A percentile compares a stretch with the other conserved stretches of the same genome.
These are phyloP conservation scores for Puccinia horiana DNA, from an alignment of 1,284 basidiomycete species.

Conservation along the genomic window DNA sequence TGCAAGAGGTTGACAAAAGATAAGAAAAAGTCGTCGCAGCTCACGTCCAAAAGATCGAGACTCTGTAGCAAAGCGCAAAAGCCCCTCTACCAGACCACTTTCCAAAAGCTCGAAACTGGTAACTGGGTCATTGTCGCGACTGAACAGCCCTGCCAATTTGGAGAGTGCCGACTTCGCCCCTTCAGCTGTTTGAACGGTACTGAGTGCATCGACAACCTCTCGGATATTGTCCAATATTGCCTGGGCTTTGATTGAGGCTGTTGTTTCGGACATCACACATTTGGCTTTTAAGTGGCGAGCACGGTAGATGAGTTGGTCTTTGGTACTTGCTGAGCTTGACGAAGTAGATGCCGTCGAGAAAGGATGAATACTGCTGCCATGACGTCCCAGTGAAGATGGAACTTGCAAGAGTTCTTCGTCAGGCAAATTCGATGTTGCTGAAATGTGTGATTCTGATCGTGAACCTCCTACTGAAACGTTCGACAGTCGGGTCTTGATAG, in stretches of 20 bases:
- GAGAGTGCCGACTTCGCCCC: constrained; percentile 69
- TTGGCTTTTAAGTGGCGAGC: constrained; percentile 44
- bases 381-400: constrained; percentile 11
- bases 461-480: constrained; percentile 9
- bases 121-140: constrained; percentile 69
- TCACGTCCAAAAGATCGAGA: constrained; percentile 65
- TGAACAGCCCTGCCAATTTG: constrained; percentile 76
- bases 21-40: constrained; percentile 23
- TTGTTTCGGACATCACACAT: constrained; percentile 26
- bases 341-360: constrained; percentile 14
- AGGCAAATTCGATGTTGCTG: constrained; percentile 7
- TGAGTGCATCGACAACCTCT: constrained; percentile 68
- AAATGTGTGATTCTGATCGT: constrained; percentile 21
- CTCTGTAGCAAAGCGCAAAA: constrained; percentile 79
- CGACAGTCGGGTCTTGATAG: constrained; percentile 53
- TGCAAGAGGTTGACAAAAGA: constrained; percentile 12
- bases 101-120: constrained; percentile 95
- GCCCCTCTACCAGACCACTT: constrained; percentile 84
- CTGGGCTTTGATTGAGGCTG: constrained; percentile 62
- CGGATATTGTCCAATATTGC: constrained; percentile 64
- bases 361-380: constrained; percentile 27
- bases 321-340: constrained; percentile 27
- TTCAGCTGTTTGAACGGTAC: constrained; percentile 67
- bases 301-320: constrained; percentile 50
- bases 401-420: constrained; percentile 20